A percentile compares a stretch with the other conserved stretches of the same genome.
Evolutionary conservation across 306 rosid genomes (phyloP).

Genomic region (Cajanus cajan): DNA sequence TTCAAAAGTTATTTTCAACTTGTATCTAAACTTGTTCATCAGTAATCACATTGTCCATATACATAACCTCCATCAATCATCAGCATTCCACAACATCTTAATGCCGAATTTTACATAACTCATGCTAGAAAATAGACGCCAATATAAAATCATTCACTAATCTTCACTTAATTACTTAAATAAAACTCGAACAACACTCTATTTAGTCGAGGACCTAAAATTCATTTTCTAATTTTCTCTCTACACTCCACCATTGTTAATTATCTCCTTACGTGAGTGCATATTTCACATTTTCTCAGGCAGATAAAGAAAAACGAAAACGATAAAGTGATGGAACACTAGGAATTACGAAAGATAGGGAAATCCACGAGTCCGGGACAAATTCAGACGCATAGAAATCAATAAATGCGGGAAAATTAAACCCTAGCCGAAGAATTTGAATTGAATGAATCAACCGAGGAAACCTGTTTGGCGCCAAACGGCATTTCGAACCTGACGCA

Average conservation of each 20-base stretch:
- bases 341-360: neutral
- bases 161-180: neutral
- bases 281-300: neutral
- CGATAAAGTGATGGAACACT: neutral
- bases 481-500: conserved; percentile 68
- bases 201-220: neutral
- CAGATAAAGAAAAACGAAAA: neutral
- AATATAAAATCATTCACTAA: neutral
- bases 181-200: neutral
- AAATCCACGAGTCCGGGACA: conserved; percentile 15
- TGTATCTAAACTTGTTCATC: too few relatives aligned
- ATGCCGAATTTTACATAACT: neutral
- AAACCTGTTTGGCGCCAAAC: conserved; percentile 77
- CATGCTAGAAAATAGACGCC: neutral
- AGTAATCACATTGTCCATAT: neutral
- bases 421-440: neutral
- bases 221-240: neutral
- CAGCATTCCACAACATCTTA: neutral
- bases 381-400: neutral
- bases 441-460: conserved; percentile 45
- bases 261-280: neutral
- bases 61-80: neutral
- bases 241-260: neutral
- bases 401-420: neutral
- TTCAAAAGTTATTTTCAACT: too few relatives aligned